Evolutionary conservation across 1,284 basidiomycete genomes (phyloP).

Genomic region (Tilletia walkeri): DNA sequence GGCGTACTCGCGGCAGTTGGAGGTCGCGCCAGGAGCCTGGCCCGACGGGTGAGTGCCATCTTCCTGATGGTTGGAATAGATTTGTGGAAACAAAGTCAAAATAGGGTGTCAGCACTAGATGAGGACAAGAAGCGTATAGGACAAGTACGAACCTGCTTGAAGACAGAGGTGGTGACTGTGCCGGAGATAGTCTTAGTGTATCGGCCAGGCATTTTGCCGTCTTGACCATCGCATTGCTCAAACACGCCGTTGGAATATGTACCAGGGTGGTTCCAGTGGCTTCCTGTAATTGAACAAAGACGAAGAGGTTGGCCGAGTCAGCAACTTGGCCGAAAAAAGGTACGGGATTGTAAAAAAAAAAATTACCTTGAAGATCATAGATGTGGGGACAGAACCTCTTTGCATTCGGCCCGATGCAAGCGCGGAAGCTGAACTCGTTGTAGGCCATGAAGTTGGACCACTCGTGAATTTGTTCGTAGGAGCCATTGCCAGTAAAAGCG

Average conservation of each 20-base stretch:
- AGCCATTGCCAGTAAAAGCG: conserved; percentile 48
- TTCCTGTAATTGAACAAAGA: conserved; percentile 21
- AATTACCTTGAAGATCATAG: conserved; percentile 19
- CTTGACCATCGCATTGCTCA: conserved; percentile 46
- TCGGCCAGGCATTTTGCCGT: conserved; percentile 40
- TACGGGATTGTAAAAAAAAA: not conserved
- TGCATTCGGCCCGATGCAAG: conserved; percentile 34
- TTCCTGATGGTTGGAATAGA: not conserved
- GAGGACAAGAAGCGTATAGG: no score
- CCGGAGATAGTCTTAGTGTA: conserved; percentile 2
- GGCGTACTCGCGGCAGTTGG: conserved; percentile 43
- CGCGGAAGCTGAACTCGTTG: conserved; percentile 43
- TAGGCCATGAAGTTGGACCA: conserved; percentile 52
- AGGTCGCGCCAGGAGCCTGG: conserved; percentile 34
- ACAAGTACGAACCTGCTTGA: not conserved
- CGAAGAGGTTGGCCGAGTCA: not conserved
- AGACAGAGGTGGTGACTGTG: conserved; percentile 11
- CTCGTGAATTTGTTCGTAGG: conserved; percentile 50
- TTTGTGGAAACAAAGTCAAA: no score
- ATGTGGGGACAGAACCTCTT: conserved; percentile 24
- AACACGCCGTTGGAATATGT: conserved; percentile 33
- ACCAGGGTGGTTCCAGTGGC: conserved; percentile 40
- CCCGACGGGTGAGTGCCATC: conserved; percentile 30
- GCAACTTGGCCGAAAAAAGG: not conserved
- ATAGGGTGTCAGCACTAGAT: no score